Evolutionary conservation across 306 rosid genomes (phyloP).

Genomic region (Arachis stenosperma): DNA sequence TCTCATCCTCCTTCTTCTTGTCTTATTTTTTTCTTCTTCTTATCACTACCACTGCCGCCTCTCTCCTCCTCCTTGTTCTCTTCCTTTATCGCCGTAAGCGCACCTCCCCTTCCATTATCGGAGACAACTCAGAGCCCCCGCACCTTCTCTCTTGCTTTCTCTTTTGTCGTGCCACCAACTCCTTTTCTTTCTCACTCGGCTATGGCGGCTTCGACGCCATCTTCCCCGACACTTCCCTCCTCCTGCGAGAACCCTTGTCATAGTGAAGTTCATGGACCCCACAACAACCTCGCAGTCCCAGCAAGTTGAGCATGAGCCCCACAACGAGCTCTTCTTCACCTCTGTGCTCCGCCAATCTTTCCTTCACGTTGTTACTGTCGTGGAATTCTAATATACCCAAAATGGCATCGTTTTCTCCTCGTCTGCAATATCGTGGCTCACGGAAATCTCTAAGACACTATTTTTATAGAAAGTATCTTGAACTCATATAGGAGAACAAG

Average conservation of each 20-base stretch:
- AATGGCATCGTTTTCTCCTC: conserved; percentile 68
- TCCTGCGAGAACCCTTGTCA: conserved; percentile 49
- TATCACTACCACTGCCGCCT: no score
- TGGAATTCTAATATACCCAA: conserved; percentile 77
- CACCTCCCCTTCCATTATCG: no score
- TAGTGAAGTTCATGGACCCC: conserved; percentile 86
- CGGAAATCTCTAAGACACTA: conserved; percentile 92
- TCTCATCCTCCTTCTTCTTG: no score
- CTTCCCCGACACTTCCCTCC: conserved; percentile 58
- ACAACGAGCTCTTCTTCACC: conserved; percentile 85
- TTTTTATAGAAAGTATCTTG: conserved; percentile 64
- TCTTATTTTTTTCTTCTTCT: no score
- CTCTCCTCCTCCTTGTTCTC: conserved; percentile 37
- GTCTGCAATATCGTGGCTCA: conserved; percentile 76
- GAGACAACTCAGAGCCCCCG: conserved; percentile 54
- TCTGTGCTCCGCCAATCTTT: conserved; percentile 52
- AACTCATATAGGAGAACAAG: conserved; percentile 67
- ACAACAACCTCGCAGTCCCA: conserved; percentile 41
- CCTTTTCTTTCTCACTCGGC: conserved; percentile 82
- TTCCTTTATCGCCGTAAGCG: neutral
- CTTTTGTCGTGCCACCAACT: conserved; percentile 83
- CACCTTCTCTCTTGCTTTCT: conserved; percentile 64
- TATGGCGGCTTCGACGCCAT: conserved; percentile 93
- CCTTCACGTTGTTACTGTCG: conserved; percentile 48
- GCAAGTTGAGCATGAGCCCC: conserved; percentile 87